phyloP scores from a whole-genome alignment of 1,284 basidiomycete genomes.

The Tremellales sp. region DNA sequence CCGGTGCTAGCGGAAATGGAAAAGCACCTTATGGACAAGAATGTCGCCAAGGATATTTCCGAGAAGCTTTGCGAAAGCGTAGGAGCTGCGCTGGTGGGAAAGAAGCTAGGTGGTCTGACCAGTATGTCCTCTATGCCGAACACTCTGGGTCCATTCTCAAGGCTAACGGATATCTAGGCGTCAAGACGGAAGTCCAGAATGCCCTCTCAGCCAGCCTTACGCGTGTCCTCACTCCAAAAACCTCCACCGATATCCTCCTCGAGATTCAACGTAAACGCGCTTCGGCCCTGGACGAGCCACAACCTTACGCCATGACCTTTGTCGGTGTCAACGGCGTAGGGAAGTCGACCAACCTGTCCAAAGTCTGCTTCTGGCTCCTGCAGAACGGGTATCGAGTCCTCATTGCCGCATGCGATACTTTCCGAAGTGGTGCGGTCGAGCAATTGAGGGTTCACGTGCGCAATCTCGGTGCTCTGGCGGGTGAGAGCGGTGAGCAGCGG shows the following conservation, averaged over 20 bases:
- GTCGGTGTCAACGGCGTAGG: slow-evolving; percentile 99
- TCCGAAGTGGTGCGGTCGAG: slow-evolving; percentile 96
- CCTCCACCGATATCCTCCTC: slow-evolving; percentile 89
- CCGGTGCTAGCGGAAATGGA: slow-evolving; percentile 93
- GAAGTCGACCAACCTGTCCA: slow-evolving; percentile 96
- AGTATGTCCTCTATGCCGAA: slow-evolving; percentile 54
- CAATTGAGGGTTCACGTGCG: slow-evolving; percentile 94
- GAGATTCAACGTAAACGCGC: slow-evolving; percentile 55
- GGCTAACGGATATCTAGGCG: slow-evolving; percentile 53
- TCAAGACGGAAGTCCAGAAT: slow-evolving; percentile 75
- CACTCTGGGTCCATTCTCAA: not conserved
- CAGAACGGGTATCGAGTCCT: slow-evolving; percentile 90
- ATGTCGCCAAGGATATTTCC: slow-evolving; percentile 92
- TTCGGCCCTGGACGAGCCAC: slow-evolving; percentile 53
- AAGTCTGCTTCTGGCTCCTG: slow-evolving; percentile 98
- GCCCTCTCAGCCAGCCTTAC: slow-evolving; percentile 86
- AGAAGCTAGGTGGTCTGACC: slow-evolving; percentile 80
- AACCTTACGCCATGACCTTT: slow-evolving; percentile 91
- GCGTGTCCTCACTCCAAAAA: slow-evolving; percentile 91
- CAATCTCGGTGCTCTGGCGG: slow-evolving; percentile 83
- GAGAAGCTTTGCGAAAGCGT: slow-evolving; percentile 93
- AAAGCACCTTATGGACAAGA: slow-evolving; percentile 96
- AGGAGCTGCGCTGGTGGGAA: slow-evolving; percentile 80
- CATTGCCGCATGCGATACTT: slow-evolving; percentile 98
- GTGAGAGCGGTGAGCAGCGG: slow-evolving; percentile 48